Conservation (phyloP, 768 basidiomycete species). For the Termitomyces sp. region DNA sequence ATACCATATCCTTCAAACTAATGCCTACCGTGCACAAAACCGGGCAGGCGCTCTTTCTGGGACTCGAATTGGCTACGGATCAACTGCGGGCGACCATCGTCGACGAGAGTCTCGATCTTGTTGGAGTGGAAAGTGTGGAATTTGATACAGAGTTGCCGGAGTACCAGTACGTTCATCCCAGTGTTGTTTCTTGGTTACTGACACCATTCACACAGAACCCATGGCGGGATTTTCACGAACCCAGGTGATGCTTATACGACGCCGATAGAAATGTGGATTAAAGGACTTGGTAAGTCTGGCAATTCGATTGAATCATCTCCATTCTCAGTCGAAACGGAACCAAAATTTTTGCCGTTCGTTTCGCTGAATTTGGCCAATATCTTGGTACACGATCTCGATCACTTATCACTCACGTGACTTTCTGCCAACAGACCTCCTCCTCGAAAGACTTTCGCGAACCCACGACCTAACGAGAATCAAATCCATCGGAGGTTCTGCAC, state of each 20-base stretch:
- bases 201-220: conserved; percentile 50
- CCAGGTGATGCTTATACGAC: conserved; percentile 86
- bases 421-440: conserved; percentile 54
- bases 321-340: conserved; percentile 44
- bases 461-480: conserved; percentile 71
- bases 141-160: conserved; percentile 79
- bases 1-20: conserved; percentile 24
- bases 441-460: conserved; percentile 70
- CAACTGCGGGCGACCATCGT: conserved; percentile 81
- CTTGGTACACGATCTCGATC: conserved; percentile 25
- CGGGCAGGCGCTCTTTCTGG: conserved; percentile 65
- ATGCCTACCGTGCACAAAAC: conserved; percentile 45
- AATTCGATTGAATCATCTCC: conserved; percentile 16
- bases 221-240: conserved; percentile 83
- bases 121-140: conserved; percentile 80
- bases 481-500: conserved; percentile 75
- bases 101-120: conserved; percentile 77
- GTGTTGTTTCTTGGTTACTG: background rate
- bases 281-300: conserved; percentile 65
- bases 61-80: conserved; percentile 83
- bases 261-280: conserved; percentile 90
- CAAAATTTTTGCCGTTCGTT: conserved; percentile 48
- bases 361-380: conserved; percentile 26
- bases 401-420: conserved; percentile 26
- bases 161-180: conserved; percentile 62